Evolutionary conservation across 208 protist species (phyloP), one percentile per base, ranked within the genome.

Genomic region (Crithidia sp.): DNA sequence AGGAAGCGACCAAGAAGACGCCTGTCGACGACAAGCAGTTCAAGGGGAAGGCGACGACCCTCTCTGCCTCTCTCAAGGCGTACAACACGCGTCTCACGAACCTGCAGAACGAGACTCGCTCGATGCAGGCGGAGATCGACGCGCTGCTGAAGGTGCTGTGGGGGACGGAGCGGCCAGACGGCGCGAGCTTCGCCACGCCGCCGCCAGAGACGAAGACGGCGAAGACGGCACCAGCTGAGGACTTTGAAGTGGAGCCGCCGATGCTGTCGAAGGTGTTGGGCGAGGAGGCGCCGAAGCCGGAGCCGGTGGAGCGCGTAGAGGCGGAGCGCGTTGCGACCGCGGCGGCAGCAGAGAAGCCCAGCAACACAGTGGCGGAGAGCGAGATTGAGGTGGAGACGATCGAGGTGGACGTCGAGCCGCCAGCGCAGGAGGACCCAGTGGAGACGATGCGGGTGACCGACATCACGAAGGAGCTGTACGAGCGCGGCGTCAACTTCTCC

Each of bases 381-480:
- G 87, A 93, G 65, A 95, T 94, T 62, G 89, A 96, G 71, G 85
- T 94, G 57, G 89, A 95, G 71, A 90, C 84, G 2, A 93, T 94
- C 68, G 93, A 96, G 44, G 71, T 95, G 2, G 93, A 97, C 41
- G 78, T 93, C 37, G 91, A 96, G 55, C 81, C 84, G 36, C 9
- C 75, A 19, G 57, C 41, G 13, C 50, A 56, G 56, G 70, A 83
- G 41, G 83, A 82, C 53, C 55, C 85, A 9, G 89, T 85, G 4
- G 90, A 93, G 45, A 86, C 71, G 47, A 95, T 95, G 86, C 86
- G 84, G 67, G 90, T 95, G 40, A 95, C 86, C 10, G 93, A 97
- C 75, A 95, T 97, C 65, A 97, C 93, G 5, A 91, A 89, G 61
- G 87, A 97, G 37, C 81, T 97, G 36, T 95, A 95, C 71, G 93